Evolutionary conservation across 306 rosid genomes (phyloP), one percentile per base, ranked within the genome.

Genomic region (Malus domestica): DNA sequence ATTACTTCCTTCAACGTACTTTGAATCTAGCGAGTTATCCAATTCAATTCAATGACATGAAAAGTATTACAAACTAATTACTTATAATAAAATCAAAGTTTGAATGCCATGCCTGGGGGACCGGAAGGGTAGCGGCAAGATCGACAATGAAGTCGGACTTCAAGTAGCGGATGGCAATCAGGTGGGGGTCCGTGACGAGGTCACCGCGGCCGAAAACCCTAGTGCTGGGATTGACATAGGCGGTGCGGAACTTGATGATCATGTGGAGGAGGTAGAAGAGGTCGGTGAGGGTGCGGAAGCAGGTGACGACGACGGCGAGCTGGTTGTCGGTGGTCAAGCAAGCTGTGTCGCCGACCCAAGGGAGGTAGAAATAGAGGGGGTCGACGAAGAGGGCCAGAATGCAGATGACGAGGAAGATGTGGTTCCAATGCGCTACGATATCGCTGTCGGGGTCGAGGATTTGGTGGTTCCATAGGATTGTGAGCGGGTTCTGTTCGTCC

Each of bases 181-280:
- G 68, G n/a, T 76, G 75, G 1, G 91, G 20, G 82, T 95, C 95
- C 88, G 69, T 92, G 57, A 95, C 96, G 29, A 95, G 86, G 8
- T 92, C 98, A 15, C 98, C 98, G 12, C 96, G 92, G 51, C 97
- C 98, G 15, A 95, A 87, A 63, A 92, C 86, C 77, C 91, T 85
- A 73, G 98, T 90, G 35, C 85, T 89, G 20, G 97, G 98, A 19
- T 94, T 86, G 1, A 92, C 88, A 71, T 86, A 92, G 35, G 98
- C 96, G 4, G 97, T 95, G 35, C 96, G 89, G 58, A 92, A 95
- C 84, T 92, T 95, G 85, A 95, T 67, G 76, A 78, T 4, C 90
- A 95, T 88, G 79, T 95, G 98, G 58, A 90, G 85, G 29, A 84
- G 13, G 79, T 82, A 95, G 80, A 95, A 95, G 55, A 90, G 88